phyloP scores from a whole-genome alignment of 495 filamentous ascomycete species.

The Paragyromitra xinjiangensis region DNA sequence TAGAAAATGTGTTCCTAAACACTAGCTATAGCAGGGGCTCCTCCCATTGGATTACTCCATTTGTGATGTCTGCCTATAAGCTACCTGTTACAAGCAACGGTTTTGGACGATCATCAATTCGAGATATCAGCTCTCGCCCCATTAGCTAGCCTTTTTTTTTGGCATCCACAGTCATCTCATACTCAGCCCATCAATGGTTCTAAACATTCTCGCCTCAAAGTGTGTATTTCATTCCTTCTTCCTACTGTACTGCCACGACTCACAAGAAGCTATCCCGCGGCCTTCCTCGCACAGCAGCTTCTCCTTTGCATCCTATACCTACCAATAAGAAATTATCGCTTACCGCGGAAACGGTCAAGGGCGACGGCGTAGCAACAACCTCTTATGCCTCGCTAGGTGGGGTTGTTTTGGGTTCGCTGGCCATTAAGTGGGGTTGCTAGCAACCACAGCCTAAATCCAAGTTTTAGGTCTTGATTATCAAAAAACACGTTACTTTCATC shows the following conservation, averaged over 20 bases:
- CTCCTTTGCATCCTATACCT: not conserved
- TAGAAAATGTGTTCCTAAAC: not conserved
- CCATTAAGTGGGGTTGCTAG: not conserved
- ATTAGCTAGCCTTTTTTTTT: not conserved
- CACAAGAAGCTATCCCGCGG: not conserved
- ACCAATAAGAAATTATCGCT: not conserved
- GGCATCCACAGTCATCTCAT: not conserved
- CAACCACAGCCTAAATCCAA: slow-evolving; percentile 4
- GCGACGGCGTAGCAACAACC: not conserved
- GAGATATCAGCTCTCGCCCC: not conserved
- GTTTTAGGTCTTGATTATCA: not conserved
- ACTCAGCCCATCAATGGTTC: not conserved
- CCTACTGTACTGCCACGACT: not conserved
- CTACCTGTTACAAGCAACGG: not conserved
- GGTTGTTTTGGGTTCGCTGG: not conserved
- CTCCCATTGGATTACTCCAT: not conserved
- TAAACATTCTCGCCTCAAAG: not conserved
- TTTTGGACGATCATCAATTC: slow-evolving; percentile 7
- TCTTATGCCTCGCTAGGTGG: not conserved
- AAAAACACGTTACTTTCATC: not conserved
- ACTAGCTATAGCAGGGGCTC: not conserved
- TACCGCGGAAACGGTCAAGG: not conserved
- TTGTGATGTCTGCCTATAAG: not conserved
- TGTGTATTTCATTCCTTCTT: not conserved
- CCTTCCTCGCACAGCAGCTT: not conserved